phyloP scores from a whole-genome alignment of 1,139 yeast genomes.

The Magnusiomyces ingens region DNA sequence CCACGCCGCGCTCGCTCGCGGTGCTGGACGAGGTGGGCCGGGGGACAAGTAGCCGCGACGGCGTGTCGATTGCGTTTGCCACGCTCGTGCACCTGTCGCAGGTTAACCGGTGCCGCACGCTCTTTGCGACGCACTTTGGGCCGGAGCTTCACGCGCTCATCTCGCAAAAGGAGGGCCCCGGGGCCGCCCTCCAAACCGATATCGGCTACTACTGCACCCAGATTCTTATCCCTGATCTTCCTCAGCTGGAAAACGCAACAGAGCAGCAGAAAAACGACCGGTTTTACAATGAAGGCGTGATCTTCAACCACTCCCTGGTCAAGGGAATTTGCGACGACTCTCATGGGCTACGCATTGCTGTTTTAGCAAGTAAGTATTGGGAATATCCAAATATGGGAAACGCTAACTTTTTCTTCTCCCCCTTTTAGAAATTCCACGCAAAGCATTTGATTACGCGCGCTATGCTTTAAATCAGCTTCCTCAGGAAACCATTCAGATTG shows the following conservation, averaged over 20 bases:
- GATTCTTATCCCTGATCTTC: slow-evolving; percentile 28
- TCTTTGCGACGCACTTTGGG: slow-evolving; percentile 95
- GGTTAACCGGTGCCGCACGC: slow-evolving; percentile 59
- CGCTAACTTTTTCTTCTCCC: neutral
- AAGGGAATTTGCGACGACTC: slow-evolving; percentile 73
- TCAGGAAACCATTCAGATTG: neutral
- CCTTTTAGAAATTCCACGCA: neutral
- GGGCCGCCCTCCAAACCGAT: slow-evolving; percentile 8
- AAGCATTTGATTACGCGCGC: neutral
- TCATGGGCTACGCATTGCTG: slow-evolving; percentile 81
- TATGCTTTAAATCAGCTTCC: neutral
- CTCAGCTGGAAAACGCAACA: neutral
- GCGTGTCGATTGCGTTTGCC: slow-evolving; percentile 85
- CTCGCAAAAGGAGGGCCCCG: neutral
- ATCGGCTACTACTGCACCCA: slow-evolving; percentile 50
- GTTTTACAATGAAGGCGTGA: slow-evolving; percentile 17
- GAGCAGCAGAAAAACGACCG: neutral
- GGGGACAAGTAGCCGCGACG: slow-evolving; percentile 88
- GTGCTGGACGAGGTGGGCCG: slow-evolving; percentile 95
- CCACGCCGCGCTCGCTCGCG: slow-evolving; percentile 65
- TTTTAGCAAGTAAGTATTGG: slow-evolving; percentile 44
- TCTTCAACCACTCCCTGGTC: slow-evolving; percentile 56
- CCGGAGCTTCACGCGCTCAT: slow-evolving; percentile 48
- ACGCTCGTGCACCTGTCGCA: slow-evolving; percentile 53
- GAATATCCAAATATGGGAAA: too few species aligned